A percentile compares a stretch with the other conserved stretches of the same genome.
Evolutionary conservation across 2,329 filamentous ascomycete genomes (phyloP).

Genomic region (Epichloe gansuensis): DNA sequence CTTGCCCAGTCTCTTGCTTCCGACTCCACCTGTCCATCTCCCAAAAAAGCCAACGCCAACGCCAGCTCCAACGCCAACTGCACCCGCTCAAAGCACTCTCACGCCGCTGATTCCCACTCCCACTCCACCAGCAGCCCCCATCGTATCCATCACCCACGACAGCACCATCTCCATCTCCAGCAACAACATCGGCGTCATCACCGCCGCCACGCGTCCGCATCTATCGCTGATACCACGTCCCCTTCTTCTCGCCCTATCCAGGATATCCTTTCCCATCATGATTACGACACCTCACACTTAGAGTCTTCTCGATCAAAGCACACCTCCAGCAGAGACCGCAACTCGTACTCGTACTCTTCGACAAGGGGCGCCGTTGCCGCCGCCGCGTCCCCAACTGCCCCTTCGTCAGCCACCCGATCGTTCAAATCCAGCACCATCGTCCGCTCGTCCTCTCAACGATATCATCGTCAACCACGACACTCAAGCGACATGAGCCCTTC

Average conservation of each 20-base stretch:
- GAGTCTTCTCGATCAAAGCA: constrained; percentile 45
- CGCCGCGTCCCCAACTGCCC: constrained; percentile 23
- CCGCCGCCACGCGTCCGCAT: constrained; percentile 27
- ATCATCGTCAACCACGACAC: constrained; percentile 17
- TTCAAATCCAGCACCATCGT: constrained; percentile 38
- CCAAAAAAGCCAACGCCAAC: background rate
- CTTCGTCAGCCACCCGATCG: constrained; percentile 11
- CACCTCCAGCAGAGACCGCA: constrained; percentile 50
- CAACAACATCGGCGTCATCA: constrained; percentile 20
- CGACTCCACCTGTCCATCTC: background rate
- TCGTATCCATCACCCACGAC: constrained; percentile 3
- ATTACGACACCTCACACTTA: constrained; percentile 61
- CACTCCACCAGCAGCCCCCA: constrained; percentile 4
- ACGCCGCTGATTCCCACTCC: background rate
- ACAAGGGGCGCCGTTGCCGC: constrained; percentile 38
- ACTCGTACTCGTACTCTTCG: constrained; percentile 3
- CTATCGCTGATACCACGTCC: constrained; percentile 12
- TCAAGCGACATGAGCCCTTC: constrained; percentile 36
- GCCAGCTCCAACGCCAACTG: background rate
- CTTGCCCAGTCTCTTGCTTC: background rate
- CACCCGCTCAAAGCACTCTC: background rate
- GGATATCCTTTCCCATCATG: constrained; percentile 42
- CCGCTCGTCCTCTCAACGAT: constrained; percentile 27
- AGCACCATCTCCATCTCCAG: constrained; percentile 11
- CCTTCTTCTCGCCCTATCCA: constrained; percentile 23